A percentile compares a stretch with the other conserved stretches of the same genome.
These are phyloP conservation scores for Coemansia biformis DNA, from an alignment of 192 early-diverging fungal species.

Conservation along the genomic window DNA sequence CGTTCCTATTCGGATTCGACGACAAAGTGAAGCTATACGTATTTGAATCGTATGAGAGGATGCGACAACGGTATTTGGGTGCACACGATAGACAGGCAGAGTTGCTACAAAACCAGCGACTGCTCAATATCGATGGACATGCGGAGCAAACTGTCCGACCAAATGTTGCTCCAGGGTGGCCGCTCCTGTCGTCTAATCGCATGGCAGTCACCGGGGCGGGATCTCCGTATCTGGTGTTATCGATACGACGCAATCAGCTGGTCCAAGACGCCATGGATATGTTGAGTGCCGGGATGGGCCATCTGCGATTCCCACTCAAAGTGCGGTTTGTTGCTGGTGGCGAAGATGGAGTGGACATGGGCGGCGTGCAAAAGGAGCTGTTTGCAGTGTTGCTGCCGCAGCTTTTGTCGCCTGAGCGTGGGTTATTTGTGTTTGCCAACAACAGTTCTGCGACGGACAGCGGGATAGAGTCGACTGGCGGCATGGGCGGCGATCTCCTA, in stretches of 20 bases:
- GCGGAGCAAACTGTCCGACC: constrained; percentile 29
- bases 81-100: constrained; percentile 41
- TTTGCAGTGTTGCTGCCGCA: constrained; percentile 72
- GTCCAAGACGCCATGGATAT: constrained; percentile 69
- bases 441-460: neutral
- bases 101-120: constrained; percentile 24
- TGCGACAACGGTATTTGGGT: constrained; percentile 25
- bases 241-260: constrained; percentile 62
- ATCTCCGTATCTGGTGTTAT: constrained; percentile 72
- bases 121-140: constrained; percentile 32
- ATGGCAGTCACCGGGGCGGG: constrained; percentile 10
- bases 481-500: constrained; percentile 33
- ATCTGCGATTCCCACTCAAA: constrained; percentile 35
- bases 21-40: constrained; percentile 16
- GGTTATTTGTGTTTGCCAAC: constrained; percentile 59
- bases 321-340: constrained; percentile 82
- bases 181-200: constrained; percentile 19
- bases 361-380: constrained; percentile 95
- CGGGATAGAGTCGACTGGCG: neutral
- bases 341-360: constrained; percentile 92
- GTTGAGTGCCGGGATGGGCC: constrained; percentile 6
- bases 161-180: constrained; percentile 27
- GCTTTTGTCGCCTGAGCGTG: constrained; percentile 68
- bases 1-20: constrained; percentile 24
- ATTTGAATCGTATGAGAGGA: constrained; percentile 25